A percentile compares a stretch with the other conserved stretches of the same genome.
Evolutionary conservation across 495 filamentous ascomycete species (phyloP).

Genomic region (Lepidopterella palustris): DNA sequence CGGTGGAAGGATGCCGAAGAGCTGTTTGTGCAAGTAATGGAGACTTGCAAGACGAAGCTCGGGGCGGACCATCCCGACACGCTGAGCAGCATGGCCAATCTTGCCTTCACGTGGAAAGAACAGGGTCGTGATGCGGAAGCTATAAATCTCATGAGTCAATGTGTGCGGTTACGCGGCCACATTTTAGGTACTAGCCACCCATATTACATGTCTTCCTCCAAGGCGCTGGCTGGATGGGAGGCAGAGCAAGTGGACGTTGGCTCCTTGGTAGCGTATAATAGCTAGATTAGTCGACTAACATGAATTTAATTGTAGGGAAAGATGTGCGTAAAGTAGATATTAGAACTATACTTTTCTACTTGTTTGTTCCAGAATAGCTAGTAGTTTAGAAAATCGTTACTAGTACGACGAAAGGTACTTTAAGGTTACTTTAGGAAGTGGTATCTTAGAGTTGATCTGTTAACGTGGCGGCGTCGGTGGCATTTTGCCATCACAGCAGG

Average conservation of each 20-base stretch:
- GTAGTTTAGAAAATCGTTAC: conserved; percentile 6
- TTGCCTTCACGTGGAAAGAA: neutral
- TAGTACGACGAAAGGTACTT: conserved; percentile 9
- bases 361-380: neutral
- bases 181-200: conserved; percentile 26
- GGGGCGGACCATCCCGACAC: conserved; percentile 1
- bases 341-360: conserved; percentile 8
- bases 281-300: conserved; percentile 12
- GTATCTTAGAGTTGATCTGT: conserved; percentile 5
- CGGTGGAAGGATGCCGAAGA: conserved; percentile 14
- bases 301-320: conserved; percentile 9
- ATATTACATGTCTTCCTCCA: conserved; percentile 25
- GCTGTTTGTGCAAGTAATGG: conserved; percentile 5
- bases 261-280: conserved; percentile 4
- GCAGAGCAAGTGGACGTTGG: conserved; percentile 10
- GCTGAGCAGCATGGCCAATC: conserved; percentile 1
- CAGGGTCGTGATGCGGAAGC: conserved; percentile 25
- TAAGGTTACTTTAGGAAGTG: conserved; percentile 8
- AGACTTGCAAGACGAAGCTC: neutral
- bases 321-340: conserved; percentile 3
- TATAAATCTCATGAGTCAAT: conserved; percentile 24
- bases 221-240: conserved; percentile 20
- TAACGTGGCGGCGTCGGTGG: conserved; percentile 8
- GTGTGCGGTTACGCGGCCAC: conserved; percentile 14
- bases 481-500: conserved; percentile 10